These are phyloP conservation scores for Nakazawaea laoshanensis DNA, from an alignment of 805 yeast species.

Conservation along the genomic window DNA sequence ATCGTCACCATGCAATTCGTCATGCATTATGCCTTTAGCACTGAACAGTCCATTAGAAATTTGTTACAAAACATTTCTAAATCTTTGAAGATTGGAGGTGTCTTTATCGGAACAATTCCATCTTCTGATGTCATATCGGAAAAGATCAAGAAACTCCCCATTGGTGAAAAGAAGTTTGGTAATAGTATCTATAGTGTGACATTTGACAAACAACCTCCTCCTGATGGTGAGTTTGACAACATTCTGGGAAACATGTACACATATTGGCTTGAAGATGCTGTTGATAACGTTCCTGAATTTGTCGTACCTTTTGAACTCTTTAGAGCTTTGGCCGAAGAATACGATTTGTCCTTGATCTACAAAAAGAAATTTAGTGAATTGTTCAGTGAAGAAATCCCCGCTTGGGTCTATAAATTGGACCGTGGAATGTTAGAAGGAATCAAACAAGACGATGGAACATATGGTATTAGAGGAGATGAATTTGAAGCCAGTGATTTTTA, in stretches of 20 bases:
- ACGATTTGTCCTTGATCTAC: constrained; percentile 62
- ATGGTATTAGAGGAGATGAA: constrained; percentile 85
- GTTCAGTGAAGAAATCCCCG: constrained; percentile 72
- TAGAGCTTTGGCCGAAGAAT: constrained; percentile 76
- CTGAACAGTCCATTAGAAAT: constrained; percentile 69
- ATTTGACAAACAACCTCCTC: constrained; percentile 74
- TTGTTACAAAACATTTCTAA: constrained; percentile 68
- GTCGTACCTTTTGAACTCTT: constrained; percentile 91
- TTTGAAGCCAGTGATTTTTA: constrained; percentile 84
- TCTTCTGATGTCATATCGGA: constrained; percentile 76
- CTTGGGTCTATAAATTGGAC: constrained; percentile 47
- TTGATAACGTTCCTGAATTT: constrained; percentile 93
- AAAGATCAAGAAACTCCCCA: constrained; percentile 44
- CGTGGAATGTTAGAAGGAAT: constrained; percentile 62
- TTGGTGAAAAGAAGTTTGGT: constrained; percentile 66
- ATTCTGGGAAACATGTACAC: constrained; percentile 81
- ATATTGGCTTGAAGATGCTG: constrained; percentile 84
- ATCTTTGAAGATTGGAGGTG: constrained; percentile 75
- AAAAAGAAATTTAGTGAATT: constrained; percentile 75
- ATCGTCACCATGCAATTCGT: constrained; percentile 88
- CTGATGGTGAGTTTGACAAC: constrained; percentile 59
- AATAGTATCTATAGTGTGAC: constrained; percentile 75
- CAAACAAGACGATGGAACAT: constrained; percentile 67
- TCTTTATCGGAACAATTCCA: constrained; percentile 90
- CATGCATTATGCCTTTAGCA: constrained; percentile 88